Conservation (phyloP, 257 asterid genomes). For the Fraxinus anomala region DNA sequence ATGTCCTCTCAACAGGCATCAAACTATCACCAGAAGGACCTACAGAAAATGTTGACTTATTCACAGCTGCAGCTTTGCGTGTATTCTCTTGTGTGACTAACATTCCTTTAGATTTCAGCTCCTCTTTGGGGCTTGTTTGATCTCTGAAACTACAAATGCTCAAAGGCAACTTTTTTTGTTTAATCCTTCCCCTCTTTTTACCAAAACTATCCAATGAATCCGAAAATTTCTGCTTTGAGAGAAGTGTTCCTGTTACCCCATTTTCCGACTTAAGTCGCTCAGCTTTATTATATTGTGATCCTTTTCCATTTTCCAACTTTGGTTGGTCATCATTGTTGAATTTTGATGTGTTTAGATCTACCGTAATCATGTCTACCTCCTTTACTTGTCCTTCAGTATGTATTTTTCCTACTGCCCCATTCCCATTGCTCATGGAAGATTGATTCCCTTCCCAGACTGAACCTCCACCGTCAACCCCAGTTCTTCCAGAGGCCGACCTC, state of each 20-base stretch:
- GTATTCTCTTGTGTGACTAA: slow-evolving; percentile 23
- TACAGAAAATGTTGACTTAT: slow-evolving; percentile 33
- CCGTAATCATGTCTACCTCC: slow-evolving; percentile 21
- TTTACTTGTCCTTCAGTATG: slow-evolving; percentile 12
- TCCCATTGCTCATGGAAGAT: slow-evolving; percentile 25
- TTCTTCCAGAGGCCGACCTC: slow-evolving; percentile 21
- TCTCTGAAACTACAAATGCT: slow-evolving; percentile 52
- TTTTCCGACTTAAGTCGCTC: slow-evolving; percentile 33
- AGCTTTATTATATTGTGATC: slow-evolving; percentile 15
- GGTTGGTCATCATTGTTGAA: slow-evolving; percentile 24
- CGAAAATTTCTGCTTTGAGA: slow-evolving; percentile 20
- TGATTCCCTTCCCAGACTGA: slow-evolving; percentile 13
- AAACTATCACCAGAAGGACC: slow-evolving; percentile 31
- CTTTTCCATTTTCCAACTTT: slow-evolving; percentile 26
- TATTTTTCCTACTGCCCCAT: slow-evolving; percentile 18
- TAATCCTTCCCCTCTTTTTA: slow-evolving; percentile 39
- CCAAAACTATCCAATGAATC: slow-evolving; percentile 34
- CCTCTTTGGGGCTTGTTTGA: slow-evolving; percentile 42
- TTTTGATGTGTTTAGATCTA: slow-evolving; percentile 30
- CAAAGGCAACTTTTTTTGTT: slow-evolving; percentile 52
- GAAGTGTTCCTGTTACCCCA: slow-evolving; percentile 1
- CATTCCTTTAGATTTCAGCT: slow-evolving; percentile 31
- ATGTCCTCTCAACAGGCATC: slow-evolving; percentile 37
- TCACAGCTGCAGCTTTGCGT: slow-evolving; percentile 21
- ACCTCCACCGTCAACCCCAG: slow-evolving; percentile 21